phyloP scores from a whole-genome alignment of 2,329 filamentous ascomycete species.

The Nothophoma quercina region DNA sequence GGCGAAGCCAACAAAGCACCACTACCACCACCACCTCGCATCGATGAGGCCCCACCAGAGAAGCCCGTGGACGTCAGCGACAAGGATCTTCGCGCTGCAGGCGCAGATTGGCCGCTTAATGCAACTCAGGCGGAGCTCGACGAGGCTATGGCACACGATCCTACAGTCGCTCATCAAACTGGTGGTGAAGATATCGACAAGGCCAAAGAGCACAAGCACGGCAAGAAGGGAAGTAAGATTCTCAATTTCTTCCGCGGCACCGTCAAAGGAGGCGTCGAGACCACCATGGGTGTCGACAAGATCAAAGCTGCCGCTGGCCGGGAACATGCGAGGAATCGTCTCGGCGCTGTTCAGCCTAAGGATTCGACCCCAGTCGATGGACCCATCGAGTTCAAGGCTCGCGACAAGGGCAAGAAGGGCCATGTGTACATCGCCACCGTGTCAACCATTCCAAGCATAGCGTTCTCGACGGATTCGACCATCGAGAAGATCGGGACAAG shows the following conservation, averaged over 20 bases:
- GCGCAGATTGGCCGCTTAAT: constrained; percentile 64
- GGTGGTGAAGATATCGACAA: constrained; percentile 63
- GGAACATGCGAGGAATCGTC: constrained; percentile 70
- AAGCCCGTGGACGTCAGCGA: constrained; percentile 59
- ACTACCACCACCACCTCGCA: constrained; percentile 67
- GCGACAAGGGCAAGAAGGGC: constrained; percentile 75
- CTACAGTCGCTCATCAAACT: constrained; percentile 55
- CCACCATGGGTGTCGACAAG: constrained; percentile 74
- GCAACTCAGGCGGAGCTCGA: constrained; percentile 72
- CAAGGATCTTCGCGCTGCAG: constrained; percentile 59
- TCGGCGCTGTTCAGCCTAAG: constrained; percentile 69
- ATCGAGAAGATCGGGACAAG: constrained; percentile 56
- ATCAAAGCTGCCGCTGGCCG: constrained; percentile 71
- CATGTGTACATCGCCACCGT: constrained; percentile 73
- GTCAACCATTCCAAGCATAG: constrained; percentile 72
- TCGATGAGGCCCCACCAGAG: constrained; percentile 56
- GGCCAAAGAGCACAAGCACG: constrained; percentile 55
- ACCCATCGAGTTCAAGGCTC: constrained; percentile 77
- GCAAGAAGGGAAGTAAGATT: constrained; percentile 60
- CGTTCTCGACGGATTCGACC: constrained; percentile 65
- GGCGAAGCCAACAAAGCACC: constrained; percentile 84
- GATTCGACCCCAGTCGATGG: constrained; percentile 62
- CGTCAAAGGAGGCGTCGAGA: constrained; percentile 75
- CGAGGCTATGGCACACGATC: constrained; percentile 62
- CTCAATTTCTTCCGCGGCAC: constrained; percentile 73